Evolutionary conservation across 1,139 yeast species (phyloP).

Genomic region (Yamadazyma trypodendri): DNA sequence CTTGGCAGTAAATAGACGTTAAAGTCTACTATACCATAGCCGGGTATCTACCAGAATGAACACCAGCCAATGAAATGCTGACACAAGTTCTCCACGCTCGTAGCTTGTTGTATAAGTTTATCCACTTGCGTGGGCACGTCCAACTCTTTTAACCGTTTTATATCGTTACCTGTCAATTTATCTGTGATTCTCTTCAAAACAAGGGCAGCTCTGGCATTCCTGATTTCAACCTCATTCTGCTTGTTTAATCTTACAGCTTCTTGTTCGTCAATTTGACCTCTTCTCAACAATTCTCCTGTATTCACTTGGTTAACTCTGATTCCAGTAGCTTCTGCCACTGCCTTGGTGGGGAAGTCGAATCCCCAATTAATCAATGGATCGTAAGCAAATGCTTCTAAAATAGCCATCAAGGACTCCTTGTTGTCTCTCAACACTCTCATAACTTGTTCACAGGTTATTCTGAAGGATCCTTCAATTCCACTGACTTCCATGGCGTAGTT

Average conservation of each 20-base stretch:
- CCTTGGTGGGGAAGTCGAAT: constrained; percentile 83
- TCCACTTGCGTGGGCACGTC: constrained; percentile 92
- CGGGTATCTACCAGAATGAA: constrained; percentile 97
- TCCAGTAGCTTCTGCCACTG: constrained; percentile 72
- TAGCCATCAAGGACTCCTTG: constrained; percentile 96
- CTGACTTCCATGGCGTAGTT: constrained; percentile 99
- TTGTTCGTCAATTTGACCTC: constrained; percentile 72
- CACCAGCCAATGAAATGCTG: constrained; percentile 99
- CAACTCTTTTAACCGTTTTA: constrained; percentile 66
- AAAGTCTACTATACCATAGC: too few relatives aligned
- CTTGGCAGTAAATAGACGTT: too few relatives aligned
- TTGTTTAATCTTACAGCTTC: constrained; percentile 71
- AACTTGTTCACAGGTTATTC: constrained; percentile 95
- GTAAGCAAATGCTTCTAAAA: constrained; percentile 95
- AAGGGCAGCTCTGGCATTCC: constrained; percentile 89
- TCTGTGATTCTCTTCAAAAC: constrained; percentile 89
- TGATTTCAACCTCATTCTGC: constrained; percentile 74
- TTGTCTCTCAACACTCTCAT: constrained; percentile 92
- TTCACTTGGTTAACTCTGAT: constrained; percentile 64
- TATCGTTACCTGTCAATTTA: constrained; percentile 92
- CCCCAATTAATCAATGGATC: constrained; percentile 99
- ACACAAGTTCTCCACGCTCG: constrained; percentile 92
- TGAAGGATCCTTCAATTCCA: constrained; percentile 96
- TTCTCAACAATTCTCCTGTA: constrained; percentile 65
- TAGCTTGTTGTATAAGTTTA: constrained; percentile 90